Conservation (phyloP, 306 rosid species). For the Gynostemma pentaphyllum region DNA sequence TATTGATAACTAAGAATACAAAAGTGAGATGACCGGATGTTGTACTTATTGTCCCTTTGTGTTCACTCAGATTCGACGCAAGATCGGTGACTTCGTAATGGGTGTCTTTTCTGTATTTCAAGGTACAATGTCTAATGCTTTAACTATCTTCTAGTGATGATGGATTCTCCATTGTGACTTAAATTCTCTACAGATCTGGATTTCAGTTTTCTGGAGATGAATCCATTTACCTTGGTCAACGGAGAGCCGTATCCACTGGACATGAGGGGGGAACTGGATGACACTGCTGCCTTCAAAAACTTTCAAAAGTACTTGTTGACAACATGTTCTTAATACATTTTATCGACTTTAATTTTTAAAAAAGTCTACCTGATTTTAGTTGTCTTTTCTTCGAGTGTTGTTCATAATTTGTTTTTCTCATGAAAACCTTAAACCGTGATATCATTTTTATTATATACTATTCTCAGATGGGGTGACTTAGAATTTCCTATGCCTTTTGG, state of each 20-base stretch:
- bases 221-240: conserved; percentile 66
- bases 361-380: not conserved
- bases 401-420: not conserved
- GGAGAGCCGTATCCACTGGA: conserved; percentile 78
- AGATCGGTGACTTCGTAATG: conserved; percentile 52
- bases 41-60: conserved; percentile 16
- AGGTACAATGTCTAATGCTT: conserved; percentile 31
- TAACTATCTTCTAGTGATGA: not conserved
- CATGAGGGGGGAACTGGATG: conserved; percentile 91
- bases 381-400: not conserved
- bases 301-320: conserved; percentile 45
- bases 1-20: not conserved
- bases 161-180: not conserved
- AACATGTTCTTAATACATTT: conserved; percentile 8
- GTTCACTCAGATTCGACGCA: conserved; percentile 46
- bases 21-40: not conserved
- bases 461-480: conserved; percentile 55
- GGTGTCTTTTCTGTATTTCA: conserved; percentile 71
- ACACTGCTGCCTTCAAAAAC: conserved; percentile 83
- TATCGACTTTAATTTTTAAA: not conserved
- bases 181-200: conserved; percentile 50
- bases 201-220: conserved; percentile 79
- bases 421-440: not conserved
- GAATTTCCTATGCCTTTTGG: conserved; percentile 90
- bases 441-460: not conserved